Percentiles rank a stretch among this genome's conserved stretches.
phyloP scores from a whole-genome alignment of 2,329 filamentous ascomycete genomes.

The Exophiala viscosa region DNA sequence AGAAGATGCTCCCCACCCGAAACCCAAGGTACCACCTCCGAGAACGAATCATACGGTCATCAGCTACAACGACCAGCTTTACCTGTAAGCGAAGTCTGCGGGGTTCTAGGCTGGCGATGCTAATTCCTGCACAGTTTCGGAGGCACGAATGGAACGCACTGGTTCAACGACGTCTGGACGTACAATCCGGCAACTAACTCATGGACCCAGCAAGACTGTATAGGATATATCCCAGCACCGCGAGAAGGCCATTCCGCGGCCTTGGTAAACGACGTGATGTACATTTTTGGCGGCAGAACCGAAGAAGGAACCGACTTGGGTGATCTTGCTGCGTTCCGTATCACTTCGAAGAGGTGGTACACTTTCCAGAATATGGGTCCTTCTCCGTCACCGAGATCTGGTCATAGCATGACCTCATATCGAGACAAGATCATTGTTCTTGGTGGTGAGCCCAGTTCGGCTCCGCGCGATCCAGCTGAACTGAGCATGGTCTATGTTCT shows the following conservation, averaged over 20 bases:
- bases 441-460: slow-evolving; percentile 89
- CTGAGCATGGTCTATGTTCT: slow-evolving; percentile 85
- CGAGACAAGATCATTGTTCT: slow-evolving; percentile 90
- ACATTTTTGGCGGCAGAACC: slow-evolving; percentile 93
- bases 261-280: slow-evolving; percentile 97
- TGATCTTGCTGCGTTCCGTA: slow-evolving; percentile 82
- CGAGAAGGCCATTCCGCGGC: slow-evolving; percentile 92
- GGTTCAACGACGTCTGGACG: slow-evolving; percentile 99
- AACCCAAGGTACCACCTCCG: slow-evolving; percentile 72
- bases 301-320: slow-evolving; percentile 90
- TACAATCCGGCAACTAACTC: slow-evolving; percentile 79
- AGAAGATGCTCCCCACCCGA: slow-evolving; percentile 55
- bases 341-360: slow-evolving; percentile 87
- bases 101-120: not conserved
- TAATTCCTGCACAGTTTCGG: slow-evolving; percentile 66
- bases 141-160: slow-evolving; percentile 89
- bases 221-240: slow-evolving; percentile 91
- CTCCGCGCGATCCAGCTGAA: slow-evolving; percentile 74
- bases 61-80: slow-evolving; percentile 89
- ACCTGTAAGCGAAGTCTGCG: slow-evolving; percentile 61
- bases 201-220: slow-evolving; percentile 90
- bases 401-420: slow-evolving; percentile 95
- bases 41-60: slow-evolving; percentile 93
- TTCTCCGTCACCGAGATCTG: slow-evolving; percentile 86
- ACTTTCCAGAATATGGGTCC: slow-evolving; percentile 99